Evolutionary conservation across 768 basidiomycete species (phyloP), one percentile per base, ranked within the genome.

Genomic region (Suillus subluteus): DNA sequence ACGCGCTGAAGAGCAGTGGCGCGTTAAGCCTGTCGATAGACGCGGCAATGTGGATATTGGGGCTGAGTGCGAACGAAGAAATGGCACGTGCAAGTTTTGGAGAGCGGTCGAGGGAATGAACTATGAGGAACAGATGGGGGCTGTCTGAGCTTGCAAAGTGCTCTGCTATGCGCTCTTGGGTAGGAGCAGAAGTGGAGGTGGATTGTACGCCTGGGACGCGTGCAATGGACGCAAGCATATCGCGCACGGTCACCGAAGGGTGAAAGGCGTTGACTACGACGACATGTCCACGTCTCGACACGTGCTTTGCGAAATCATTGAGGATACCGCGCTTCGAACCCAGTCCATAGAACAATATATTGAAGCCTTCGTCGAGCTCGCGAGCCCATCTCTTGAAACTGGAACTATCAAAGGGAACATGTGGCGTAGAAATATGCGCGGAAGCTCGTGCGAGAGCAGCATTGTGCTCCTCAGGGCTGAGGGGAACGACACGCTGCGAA

Each of bases 31-130:
- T 94, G 79, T 99, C 97, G 65, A 96, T 82, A 18, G 95, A 94
- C 1, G 92, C 91, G 58, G 89, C 82, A 69, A 99, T 75, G 76
- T 96, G 96, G 68, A 98, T 90, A 68, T 86, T 82, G 6, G 90
- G 88, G 62, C 86, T 87, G 26, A 88, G 84, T 0, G 91, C 91
- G 54, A 98, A 85, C 21, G 91, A 81, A 0, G 89, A 86, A 44
- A 99, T 84, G 48, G 85, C 82, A 1, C 91, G 82, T 72, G 88
- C 87, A 23, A 88, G 81, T 70, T 89, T 90, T 23, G 84, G 71
- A 1, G 83, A 76, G 46, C 94, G 91, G 72, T 98, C 96, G 76
- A 98, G 88, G 79, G 93, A 96, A 82, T 99, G 95, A 30, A 98
- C 80, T 73, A 97, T 78, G 67, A 99, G 80, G 74, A 88, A 95